phyloP scores from a whole-genome alignment of 768 basidiomycete genomes.

The Pluteus cervinus region DNA sequence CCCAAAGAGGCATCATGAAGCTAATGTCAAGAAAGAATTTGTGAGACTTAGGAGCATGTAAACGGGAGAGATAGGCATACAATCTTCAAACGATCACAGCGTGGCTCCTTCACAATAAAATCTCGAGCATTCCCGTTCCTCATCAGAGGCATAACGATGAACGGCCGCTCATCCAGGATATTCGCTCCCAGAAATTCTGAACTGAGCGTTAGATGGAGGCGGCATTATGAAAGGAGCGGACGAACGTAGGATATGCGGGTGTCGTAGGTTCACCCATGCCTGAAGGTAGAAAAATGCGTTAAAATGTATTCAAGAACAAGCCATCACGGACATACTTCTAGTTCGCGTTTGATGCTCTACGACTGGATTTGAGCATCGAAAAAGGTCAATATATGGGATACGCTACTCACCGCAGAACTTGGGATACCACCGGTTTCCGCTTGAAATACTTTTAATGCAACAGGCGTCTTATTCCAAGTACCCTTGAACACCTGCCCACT shows the following conservation, averaged over 20 bases:
- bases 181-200: constrained; percentile 11
- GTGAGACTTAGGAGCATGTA: too few relatives aligned
- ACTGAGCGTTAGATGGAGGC: neutral
- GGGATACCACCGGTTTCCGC: constrained; percentile 6
- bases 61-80: too few relatives aligned
- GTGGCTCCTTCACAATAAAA: constrained; percentile 5
- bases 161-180: constrained; percentile 8
- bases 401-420: neutral
- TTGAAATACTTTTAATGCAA: constrained; percentile 10
- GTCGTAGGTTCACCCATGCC: constrained; percentile 9
- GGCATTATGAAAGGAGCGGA: neutral
- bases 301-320: neutral
- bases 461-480: constrained; percentile 10
- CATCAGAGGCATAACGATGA: constrained; percentile 13
- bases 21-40: too few relatives aligned
- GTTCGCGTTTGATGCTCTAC: too few relatives aligned
- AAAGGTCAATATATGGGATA: too few relatives aligned
- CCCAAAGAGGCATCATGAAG: constrained; percentile 11
- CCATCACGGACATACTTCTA: too few relatives aligned
- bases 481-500: constrained; percentile 11
- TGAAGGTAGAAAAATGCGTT: constrained; percentile 1
- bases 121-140: constrained; percentile 9
- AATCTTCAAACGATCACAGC: constrained; percentile 3
- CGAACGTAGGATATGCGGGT: constrained; percentile 9
- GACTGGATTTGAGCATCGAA: too few relatives aligned